Evolutionary conservation across 2,329 filamentous ascomycete species (phyloP).

Genomic region (Zalaria sp.): DNA sequence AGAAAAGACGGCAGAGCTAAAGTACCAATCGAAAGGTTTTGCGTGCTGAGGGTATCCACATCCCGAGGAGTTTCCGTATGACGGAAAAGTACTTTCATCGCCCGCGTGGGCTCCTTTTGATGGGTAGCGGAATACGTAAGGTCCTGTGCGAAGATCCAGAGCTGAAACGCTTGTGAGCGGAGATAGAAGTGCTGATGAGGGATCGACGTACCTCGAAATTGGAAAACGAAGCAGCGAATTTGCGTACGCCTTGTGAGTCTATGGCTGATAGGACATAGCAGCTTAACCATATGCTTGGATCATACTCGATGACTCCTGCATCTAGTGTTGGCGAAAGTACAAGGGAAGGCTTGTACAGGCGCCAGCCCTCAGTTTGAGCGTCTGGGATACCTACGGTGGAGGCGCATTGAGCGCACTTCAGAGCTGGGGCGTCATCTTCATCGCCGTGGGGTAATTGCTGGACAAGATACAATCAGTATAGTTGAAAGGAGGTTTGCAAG

Average conservation of each 20-base stretch:
- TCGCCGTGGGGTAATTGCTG: background rate
- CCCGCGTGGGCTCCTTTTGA: conserved; percentile 28
- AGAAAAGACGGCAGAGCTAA: conserved; percentile 14
- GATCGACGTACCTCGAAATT: conserved; percentile 9
- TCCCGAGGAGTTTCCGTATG: conserved; percentile 18
- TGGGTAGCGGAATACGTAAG: conserved; percentile 39
- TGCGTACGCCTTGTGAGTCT: conserved; percentile 40
- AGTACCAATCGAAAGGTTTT: conserved; percentile 34
- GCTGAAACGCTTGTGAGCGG: conserved; percentile 3
- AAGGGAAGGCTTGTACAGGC: conserved; percentile 15
- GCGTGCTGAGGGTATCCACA: conserved; percentile 16
- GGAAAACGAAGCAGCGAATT: conserved; percentile 48
- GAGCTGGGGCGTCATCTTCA: conserved; percentile 9
- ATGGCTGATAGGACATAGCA: conserved; percentile 42
- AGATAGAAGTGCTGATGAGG: background rate
- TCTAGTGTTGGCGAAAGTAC: conserved; percentile 5
- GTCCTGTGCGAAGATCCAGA: conserved; percentile 49
- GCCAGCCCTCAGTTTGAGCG: conserved; percentile 26
- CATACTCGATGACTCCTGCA: conserved; percentile 7
- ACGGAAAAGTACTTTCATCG: conserved; percentile 42
- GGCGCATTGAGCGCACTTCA: conserved; percentile 23
- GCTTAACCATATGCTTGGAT: conserved; percentile 31
- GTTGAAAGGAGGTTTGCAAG: background rate
- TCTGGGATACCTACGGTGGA: conserved; percentile 26
- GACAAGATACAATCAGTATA: background rate